Percentiles rank a stretch among this genome's conserved stretches.
Conservation (phyloP, 2,329 filamentous ascomycete genomes). For the Fusarium sarcochroum region DNA sequence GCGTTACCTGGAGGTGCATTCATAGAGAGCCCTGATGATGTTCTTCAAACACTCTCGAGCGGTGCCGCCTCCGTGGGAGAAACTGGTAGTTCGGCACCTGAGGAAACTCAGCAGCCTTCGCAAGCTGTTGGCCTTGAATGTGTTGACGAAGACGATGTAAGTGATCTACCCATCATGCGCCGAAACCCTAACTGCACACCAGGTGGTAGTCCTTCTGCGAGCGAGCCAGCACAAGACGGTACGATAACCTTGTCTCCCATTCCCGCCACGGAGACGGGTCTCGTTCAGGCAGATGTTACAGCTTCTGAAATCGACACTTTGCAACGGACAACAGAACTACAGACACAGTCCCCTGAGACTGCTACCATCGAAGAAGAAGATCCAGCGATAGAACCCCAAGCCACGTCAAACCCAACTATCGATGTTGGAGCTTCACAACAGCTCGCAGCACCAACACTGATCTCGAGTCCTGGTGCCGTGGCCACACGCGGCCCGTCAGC, state of each 20-base stretch:
- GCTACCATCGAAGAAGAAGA: not conserved
- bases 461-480: not conserved
- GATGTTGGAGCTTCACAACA: conserved; percentile 4
- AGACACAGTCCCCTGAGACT: not conserved
- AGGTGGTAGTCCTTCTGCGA: conserved; percentile 29
- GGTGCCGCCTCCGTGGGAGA: not conserved
- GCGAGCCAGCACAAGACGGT: not conserved
- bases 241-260: not conserved
- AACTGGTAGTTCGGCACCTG: not conserved
- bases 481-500: not conserved
- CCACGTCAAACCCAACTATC: conserved; percentile 1
- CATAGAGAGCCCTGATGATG: conserved; percentile 12
- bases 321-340: not conserved
- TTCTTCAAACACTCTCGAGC: not conserved
- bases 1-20: conserved; percentile 28
- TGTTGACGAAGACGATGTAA: conserved; percentile 38
- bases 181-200: conserved; percentile 49
- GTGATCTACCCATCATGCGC: conserved; percentile 41
- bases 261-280: not conserved
- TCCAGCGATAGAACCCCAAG: conserved; percentile 9
- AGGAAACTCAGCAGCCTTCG: not conserved
- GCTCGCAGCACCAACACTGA: conserved; percentile 4
- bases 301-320: not conserved
- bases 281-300: not conserved
- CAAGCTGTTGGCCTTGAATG: conserved; percentile 15